A percentile compares a stretch with the other conserved stretches of the same genome.
phyloP scores from a whole-genome alignment of 768 basidiomycete species.

The Multifurca ochricompacta region DNA sequence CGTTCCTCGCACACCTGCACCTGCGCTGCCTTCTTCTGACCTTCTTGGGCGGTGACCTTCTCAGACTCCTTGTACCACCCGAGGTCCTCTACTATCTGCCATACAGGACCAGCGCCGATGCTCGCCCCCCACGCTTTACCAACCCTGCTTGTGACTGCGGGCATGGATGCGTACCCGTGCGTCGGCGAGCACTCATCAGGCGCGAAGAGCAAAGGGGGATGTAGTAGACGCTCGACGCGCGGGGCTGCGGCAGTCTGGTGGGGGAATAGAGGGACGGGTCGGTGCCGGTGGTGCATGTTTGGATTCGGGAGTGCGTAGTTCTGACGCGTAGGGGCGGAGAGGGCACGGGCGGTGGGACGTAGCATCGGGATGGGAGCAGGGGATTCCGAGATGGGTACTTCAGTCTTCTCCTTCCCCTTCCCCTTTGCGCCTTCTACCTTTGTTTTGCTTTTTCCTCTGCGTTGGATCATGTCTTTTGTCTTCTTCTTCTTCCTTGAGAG shows the following conservation, averaged over 20 bases:
- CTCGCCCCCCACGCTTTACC: slow-evolving; percentile 69
- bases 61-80: slow-evolving; percentile 66
- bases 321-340: slow-evolving; percentile 38
- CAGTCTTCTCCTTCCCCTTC: neutral
- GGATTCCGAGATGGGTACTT: no score
- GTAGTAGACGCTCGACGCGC: slow-evolving; percentile 50
- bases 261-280: slow-evolving; percentile 53
- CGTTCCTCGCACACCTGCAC: neutral
- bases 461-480: neutral
- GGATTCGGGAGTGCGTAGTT: slow-evolving; percentile 56
- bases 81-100: slow-evolving; percentile 73
- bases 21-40: slow-evolving; percentile 21
- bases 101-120: slow-evolving; percentile 67
- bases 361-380: neutral
- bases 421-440: neutral
- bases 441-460: neutral
- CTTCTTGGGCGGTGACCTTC: slow-evolving; percentile 21
- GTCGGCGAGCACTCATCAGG: slow-evolving; percentile 38
- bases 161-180: slow-evolving; percentile 46
- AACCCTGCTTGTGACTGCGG: slow-evolving; percentile 45
- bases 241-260: slow-evolving; percentile 27
- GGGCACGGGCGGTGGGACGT: slow-evolving; percentile 25
- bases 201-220: slow-evolving; percentile 44
- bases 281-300: slow-evolving; percentile 65
- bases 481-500: slow-evolving; percentile 22